phyloP scores from a whole-genome alignment of 1,284 basidiomycete genomes.

The Rhizoctonia solani region DNA sequence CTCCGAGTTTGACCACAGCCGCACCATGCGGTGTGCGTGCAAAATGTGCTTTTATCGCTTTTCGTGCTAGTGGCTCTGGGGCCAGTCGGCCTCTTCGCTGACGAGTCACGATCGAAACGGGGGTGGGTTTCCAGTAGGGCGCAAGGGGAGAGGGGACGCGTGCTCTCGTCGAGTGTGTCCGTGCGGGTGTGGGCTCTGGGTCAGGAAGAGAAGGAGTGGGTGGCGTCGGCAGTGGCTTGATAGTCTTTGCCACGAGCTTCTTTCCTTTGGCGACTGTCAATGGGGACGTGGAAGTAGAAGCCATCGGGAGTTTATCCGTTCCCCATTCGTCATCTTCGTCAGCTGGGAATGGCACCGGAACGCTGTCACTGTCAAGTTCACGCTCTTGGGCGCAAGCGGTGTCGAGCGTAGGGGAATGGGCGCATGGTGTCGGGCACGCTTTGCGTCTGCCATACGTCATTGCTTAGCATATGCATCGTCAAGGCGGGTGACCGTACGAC shows the following conservation, averaged over 20 bases:
- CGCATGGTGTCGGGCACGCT: slow-evolving; percentile 26
- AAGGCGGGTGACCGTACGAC: neutral
- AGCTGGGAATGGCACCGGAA: slow-evolving; percentile 1
- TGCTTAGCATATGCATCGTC: neutral
- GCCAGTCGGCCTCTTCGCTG: neutral
- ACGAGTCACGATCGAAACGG: neutral
- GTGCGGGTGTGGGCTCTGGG: neutral
- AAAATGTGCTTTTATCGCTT: slow-evolving; percentile 9
- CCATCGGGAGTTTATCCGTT: neutral
- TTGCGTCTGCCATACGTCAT: slow-evolving; percentile 19
- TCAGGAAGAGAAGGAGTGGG: neutral
- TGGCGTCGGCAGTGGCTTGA: neutral
- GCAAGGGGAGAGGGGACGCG: slow-evolving; percentile 9
- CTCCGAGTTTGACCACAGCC: slow-evolving; percentile 9
- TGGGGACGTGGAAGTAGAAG: neutral
- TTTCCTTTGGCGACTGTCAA: neutral
- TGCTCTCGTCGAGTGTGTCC: neutral
- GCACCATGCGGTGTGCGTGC: slow-evolving; percentile 14
- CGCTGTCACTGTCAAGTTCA: slow-evolving; percentile 12
- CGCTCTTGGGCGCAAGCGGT: slow-evolving; percentile 21
- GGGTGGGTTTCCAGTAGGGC: slow-evolving; percentile 5
- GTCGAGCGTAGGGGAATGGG: neutral
- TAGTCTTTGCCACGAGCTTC: neutral
- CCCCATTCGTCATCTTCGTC: slow-evolving; percentile 23
- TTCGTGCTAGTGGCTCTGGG: slow-evolving; percentile 15